Percentiles rank a stretch among this genome's conserved stretches.
Evolutionary conservation across 179 eudicot species (phyloP).

Genomic region (Spinacia oleracea): DNA sequence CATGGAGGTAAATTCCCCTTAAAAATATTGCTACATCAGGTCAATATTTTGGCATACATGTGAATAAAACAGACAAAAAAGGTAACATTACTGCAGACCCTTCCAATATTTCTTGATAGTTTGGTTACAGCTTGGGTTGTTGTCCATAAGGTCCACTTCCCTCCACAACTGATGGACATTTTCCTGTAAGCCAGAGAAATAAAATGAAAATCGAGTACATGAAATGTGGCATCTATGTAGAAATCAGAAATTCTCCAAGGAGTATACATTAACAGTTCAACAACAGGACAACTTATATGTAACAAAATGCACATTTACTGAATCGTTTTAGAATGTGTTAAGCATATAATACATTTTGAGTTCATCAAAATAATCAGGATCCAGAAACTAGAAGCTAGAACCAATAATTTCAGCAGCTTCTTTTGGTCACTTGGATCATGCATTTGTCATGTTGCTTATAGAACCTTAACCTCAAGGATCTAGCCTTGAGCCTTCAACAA

Average conservation of each 20-base stretch:
- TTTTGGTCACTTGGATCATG: too few species aligned
- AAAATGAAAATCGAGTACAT: not conserved
- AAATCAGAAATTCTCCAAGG: not conserved
- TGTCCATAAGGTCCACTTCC: conserved; percentile 48
- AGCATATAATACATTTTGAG: too few species aligned
- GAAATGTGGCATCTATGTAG: not conserved
- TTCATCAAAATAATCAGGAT: not conserved
- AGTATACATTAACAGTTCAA: not conserved
- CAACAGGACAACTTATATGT: not conserved
- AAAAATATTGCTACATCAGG: not conserved
- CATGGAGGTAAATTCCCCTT: conserved; percentile 36
- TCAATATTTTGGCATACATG: not conserved
- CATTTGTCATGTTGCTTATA: too few species aligned
- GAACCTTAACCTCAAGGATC: too few species aligned
- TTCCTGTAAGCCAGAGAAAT: conserved; percentile 40
- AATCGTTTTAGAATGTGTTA: too few species aligned
- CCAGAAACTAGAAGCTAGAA: too few species aligned
- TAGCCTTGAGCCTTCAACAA: too few species aligned
- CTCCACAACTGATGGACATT: conserved; percentile 66
- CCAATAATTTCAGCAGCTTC: too few species aligned
- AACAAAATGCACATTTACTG: not conserved
- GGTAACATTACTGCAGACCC: conserved; percentile 26
- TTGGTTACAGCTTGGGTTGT: conserved; percentile 27
- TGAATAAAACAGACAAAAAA: too few species aligned
- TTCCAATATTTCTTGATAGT: conserved; percentile 42